Evolutionary conservation across 1,284 basidiomycete genomes (phyloP).

Genomic region (Sanguinoderma infundibulare): DNA sequence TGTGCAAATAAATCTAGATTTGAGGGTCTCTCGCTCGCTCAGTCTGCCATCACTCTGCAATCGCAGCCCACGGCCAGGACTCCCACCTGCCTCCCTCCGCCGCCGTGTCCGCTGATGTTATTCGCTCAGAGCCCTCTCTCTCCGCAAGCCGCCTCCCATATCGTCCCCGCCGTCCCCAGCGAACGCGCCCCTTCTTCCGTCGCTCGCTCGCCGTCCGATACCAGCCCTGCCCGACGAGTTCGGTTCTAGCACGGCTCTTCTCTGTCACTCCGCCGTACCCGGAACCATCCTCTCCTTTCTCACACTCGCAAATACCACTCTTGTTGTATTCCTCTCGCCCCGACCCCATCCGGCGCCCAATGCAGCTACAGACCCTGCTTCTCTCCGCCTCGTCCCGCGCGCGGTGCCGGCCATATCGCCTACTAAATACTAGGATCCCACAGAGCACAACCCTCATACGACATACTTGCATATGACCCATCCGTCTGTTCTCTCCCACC

Average conservation of each 20-base stretch:
- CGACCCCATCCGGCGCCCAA: too few species aligned
- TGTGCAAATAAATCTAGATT: constrained; percentile 30
- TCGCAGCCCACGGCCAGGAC: constrained; percentile 1
- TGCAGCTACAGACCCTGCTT: too few species aligned
- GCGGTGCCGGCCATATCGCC: too few species aligned
- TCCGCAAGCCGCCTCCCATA: background rate
- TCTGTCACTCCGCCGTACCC: constrained; percentile 18
- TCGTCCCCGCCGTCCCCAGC: background rate
- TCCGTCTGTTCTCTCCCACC: background rate
- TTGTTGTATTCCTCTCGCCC: background rate
- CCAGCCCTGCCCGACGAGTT: constrained; percentile 18
- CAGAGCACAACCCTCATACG: background rate
- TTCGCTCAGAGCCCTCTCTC: constrained; percentile 5
- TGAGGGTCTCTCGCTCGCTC: constrained; percentile 17
- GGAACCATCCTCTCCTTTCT: constrained; percentile 17
- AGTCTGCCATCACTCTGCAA: constrained; percentile 14
- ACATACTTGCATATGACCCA: background rate
- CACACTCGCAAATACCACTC: constrained; percentile 13
- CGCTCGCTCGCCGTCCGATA: constrained; percentile 17
- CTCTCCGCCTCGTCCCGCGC: constrained; percentile 1
- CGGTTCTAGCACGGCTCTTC: constrained; percentile 26
- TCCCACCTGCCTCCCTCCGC: background rate
- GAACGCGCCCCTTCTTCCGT: constrained; percentile 9
- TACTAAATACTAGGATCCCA: background rate
- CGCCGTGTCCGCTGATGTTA: background rate